phyloP scores from a whole-genome alignment of 495 filamentous ascomycete species.

The Talaromyces liani region DNA sequence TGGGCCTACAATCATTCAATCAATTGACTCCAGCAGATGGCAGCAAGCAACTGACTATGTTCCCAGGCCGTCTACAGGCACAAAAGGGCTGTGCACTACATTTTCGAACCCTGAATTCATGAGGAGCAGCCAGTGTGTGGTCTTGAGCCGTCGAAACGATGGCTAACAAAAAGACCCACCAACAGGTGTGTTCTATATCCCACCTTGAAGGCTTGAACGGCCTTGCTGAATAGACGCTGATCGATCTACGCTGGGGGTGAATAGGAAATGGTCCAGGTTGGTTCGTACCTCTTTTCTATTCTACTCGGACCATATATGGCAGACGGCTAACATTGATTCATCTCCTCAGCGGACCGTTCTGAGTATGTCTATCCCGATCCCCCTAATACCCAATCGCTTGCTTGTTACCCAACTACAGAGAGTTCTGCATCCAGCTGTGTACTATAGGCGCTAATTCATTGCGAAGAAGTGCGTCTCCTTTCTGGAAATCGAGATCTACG shows the following conservation, averaged over 20 bases:
- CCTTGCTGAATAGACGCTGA: constrained; percentile 1
- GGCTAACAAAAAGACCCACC: constrained; percentile 59
- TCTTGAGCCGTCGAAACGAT: constrained; percentile 18
- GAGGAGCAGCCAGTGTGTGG: not conserved
- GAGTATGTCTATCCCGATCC: constrained; percentile 38
- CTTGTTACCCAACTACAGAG: not conserved
- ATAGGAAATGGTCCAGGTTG: constrained; percentile 99
- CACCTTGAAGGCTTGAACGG: constrained; percentile 14
- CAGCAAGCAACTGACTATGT: not conserved
- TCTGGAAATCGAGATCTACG: constrained; percentile 66
- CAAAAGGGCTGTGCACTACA: not conserved
- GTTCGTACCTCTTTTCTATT: constrained; percentile 53
- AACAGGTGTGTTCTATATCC: constrained; percentile 52
- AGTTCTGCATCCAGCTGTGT: not conserved
- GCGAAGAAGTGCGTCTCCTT: constrained; percentile 73
- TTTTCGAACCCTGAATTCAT: not conserved
- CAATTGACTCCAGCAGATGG: not conserved
- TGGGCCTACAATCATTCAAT: not conserved
- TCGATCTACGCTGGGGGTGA: not conserved
- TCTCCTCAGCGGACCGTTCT: constrained; percentile 31
- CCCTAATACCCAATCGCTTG: not conserved
- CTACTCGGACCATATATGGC: not conserved
- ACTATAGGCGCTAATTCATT: not conserved
- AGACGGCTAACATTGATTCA: not conserved
- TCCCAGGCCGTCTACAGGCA: not conserved